Evolutionary conservation across 148 eudicot species (phyloP), one percentile per base, ranked within the genome.

Genomic region (Cornus kousa): DNA sequence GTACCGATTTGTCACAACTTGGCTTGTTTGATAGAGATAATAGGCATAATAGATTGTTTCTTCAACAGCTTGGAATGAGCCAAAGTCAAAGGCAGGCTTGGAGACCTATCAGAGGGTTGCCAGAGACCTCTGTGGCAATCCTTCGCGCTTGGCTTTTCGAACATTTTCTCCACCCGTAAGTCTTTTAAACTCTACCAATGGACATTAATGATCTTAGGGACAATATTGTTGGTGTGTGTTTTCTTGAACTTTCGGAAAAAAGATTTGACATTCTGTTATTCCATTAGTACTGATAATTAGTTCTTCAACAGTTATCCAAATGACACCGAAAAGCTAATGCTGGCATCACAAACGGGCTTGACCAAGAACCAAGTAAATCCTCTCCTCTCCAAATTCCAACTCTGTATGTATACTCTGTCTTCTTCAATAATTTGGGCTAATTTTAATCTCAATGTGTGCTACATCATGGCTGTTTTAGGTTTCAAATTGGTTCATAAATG

Each of bases 141-240:
- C 86, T 96, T 48, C 94, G 96, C 9, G 86, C 96, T 55, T 94
- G 98, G 98, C 93, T 94, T 50, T 94, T 94, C 65, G 99, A 96
- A 78, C 99, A 96, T 79, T 96, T 96, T 48, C 95, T 96, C 67
- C 90, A 96, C 73, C 99, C 99, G 99, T 96, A 87, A 87, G 87
- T 78, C 22, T 43, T 39, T 62, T 67, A 76, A 76, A 35, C 37
- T 4, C 37, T 35, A 35, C 37, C 37, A 35, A 35, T 35, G 37
- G 37, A 2, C 37, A 35, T 35, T 35, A 35, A 35, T 35, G 37
- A 35, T 35, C 37, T 35, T 57, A 17, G 48, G 48, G 10, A 6
- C 48, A 4, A 43, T 9, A 43, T 43, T 43, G 48, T 9, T 4
- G 43, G 48, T 43, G 48, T 43, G 48, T 43, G 48, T 43, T 43